Conservation (phyloP, 495 filamentous ascomycete genomes). For the Echria macrotheca region DNA sequence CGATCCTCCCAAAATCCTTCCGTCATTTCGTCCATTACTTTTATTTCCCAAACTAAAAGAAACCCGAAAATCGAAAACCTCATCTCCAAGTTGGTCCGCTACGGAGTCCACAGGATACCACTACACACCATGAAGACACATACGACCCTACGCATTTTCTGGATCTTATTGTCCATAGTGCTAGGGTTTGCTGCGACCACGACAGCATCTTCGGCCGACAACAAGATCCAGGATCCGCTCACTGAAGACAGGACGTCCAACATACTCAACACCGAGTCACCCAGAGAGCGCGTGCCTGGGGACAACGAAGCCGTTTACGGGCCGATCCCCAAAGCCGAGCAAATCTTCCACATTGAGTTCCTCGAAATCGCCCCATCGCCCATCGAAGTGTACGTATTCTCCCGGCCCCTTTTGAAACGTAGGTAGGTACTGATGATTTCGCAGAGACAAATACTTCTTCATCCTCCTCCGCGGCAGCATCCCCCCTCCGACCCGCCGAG, state of each 20-base stretch:
- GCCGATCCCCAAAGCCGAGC: constrained; percentile 4
- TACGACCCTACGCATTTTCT: too few relatives aligned
- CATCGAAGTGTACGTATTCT: background rate
- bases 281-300: background rate
- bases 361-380: constrained; percentile 9
- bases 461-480: constrained; percentile 5
- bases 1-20: too few relatives aligned
- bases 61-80: too few relatives aligned
- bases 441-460: constrained; percentile 4
- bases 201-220: background rate
- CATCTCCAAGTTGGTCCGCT: too few relatives aligned
- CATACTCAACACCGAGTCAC: background rate
- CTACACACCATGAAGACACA: too few relatives aligned
- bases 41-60: too few relatives aligned
- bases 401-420: background rate
- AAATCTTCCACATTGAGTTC: constrained; percentile 1
- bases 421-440: too few relatives aligned
- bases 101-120: too few relatives aligned
- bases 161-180: too few relatives aligned
- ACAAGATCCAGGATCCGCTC: background rate
- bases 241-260: too few relatives aligned
- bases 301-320: constrained; percentile 7
- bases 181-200: background rate
- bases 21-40: too few relatives aligned
- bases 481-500: background rate